A percentile compares a stretch with the other conserved stretches of the same genome.
Evolutionary conservation across 129 eudicot genomes (phyloP).

Genomic region (Calendula officinalis): DNA sequence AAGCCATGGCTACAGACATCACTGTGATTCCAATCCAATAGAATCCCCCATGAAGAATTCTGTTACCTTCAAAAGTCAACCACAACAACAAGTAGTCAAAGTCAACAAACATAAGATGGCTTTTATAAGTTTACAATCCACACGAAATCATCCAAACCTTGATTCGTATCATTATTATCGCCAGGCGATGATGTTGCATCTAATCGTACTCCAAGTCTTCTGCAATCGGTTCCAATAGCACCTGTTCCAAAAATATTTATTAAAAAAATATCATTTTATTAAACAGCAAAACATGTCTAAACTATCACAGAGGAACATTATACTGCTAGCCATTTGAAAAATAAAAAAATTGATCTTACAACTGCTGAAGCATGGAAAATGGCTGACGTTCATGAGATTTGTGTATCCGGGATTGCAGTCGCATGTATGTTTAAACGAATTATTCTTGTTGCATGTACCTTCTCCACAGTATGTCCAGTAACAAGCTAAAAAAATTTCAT

Average conservation of each 20-base stretch:
- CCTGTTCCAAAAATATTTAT: slow-evolving; percentile 39
- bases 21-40: slow-evolving; percentile 45
- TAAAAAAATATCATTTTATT: too few species aligned
- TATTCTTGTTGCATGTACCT: slow-evolving; percentile 61
- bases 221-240: slow-evolving; percentile 65
- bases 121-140: not conserved
- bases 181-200: slow-evolving; percentile 32
- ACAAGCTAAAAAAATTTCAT: slow-evolving; percentile 57
- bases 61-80: slow-evolving; percentile 32
- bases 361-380: slow-evolving; percentile 74
- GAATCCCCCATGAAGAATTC: slow-evolving; percentile 41
- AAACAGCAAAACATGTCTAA: too few species aligned
- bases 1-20: slow-evolving; percentile 32
- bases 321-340: too few species aligned
- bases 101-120: not conserved
- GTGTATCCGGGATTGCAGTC: slow-evolving; percentile 59
- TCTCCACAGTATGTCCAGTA: slow-evolving; percentile 83
- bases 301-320: too few species aligned
- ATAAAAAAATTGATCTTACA: slow-evolving; percentile 41
- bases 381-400: slow-evolving; percentile 61
- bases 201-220: slow-evolving; percentile 54
- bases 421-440: slow-evolving; percentile 54
- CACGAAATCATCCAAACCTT: slow-evolving; percentile 1
- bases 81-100: not conserved
- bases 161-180: slow-evolving; percentile 21